Evolutionary conservation across 2,329 filamentous ascomycete genomes (phyloP).

Genomic region (Diaporthe citrichinensis): DNA sequence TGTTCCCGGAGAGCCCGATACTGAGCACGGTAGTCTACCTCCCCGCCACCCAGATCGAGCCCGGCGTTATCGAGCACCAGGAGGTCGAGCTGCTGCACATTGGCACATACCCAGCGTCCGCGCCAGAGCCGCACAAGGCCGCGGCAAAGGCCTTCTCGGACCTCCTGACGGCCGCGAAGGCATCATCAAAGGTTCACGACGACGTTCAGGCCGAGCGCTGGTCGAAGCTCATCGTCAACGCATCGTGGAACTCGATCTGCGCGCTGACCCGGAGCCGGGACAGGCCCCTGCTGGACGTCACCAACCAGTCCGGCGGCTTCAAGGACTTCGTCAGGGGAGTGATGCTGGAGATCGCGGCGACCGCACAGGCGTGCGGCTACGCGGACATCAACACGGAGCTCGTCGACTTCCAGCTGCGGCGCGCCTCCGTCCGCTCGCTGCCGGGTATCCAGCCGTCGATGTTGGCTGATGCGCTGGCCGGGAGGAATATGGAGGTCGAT

Average conservation of each 20-base stretch:
- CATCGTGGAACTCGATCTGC: conserved; percentile 80
- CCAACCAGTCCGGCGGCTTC: not conserved
- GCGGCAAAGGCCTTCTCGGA: conserved; percentile 43
- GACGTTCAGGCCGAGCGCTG: conserved; percentile 79
- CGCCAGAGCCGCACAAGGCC: conserved; percentile 7
- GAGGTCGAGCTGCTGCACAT: conserved; percentile 37
- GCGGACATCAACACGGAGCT: conserved; percentile 71
- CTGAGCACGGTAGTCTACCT: conserved; percentile 79
- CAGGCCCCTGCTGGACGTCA: conserved; percentile 61
- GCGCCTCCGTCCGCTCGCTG: conserved; percentile 75
- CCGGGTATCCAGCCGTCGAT: conserved; percentile 76
- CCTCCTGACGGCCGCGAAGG: conserved; percentile 68
- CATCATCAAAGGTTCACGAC: conserved; percentile 74
- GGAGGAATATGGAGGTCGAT: conserved; percentile 77
- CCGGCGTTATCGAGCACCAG: conserved; percentile 32
- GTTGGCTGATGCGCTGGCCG: conserved; percentile 78
- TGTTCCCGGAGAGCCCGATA: conserved; percentile 73
- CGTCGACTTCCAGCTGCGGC: conserved; percentile 73
- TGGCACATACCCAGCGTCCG: conserved; percentile 37
- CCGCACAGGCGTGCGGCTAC: conserved; percentile 74
- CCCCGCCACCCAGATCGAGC: conserved; percentile 75
- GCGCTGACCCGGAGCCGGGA: conserved; percentile 75
- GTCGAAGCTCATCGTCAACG: conserved; percentile 85
- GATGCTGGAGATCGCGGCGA: conserved; percentile 78
- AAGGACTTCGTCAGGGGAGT: conserved; percentile 60